Evolutionary conservation across 2,329 filamentous ascomycete genomes (phyloP).

Genomic region (Parastagonospora avenae): DNA sequence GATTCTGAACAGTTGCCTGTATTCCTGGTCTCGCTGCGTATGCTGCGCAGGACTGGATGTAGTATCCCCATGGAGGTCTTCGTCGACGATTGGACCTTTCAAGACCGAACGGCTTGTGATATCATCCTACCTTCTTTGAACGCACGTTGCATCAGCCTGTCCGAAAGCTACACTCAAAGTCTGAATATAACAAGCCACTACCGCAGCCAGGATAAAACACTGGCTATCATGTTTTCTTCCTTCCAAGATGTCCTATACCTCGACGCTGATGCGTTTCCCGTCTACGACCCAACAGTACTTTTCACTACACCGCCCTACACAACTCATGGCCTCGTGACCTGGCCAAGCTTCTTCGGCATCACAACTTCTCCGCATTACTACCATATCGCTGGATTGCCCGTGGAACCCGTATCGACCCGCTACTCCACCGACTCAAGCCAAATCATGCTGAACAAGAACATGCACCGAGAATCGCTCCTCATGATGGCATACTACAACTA

Average conservation of each 20-base stretch:
- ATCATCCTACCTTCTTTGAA: constrained; percentile 45
- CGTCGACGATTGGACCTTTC: constrained; percentile 43
- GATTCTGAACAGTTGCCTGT: constrained; percentile 56
- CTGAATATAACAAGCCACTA: constrained; percentile 16
- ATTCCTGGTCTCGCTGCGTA: constrained; percentile 57
- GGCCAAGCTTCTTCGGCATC: constrained; percentile 61
- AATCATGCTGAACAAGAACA: constrained; percentile 55
- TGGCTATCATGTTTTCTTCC: constrained; percentile 63
- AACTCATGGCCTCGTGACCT: constrained; percentile 60
- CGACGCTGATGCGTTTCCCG: constrained; percentile 62
- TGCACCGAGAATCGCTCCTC: constrained; percentile 54
- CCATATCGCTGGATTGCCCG: constrained; percentile 49
- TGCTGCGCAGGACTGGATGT: constrained; percentile 59
- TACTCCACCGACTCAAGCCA: constrained; percentile 57
- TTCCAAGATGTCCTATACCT: constrained; percentile 65
- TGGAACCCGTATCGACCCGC: constrained; percentile 32
- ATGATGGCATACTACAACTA: constrained; percentile 62
- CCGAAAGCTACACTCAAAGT: constrained; percentile 26
- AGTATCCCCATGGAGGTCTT: constrained; percentile 56
- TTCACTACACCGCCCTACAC: constrained; percentile 59
- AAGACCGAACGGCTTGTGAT: constrained; percentile 47
- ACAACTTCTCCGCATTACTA: constrained; percentile 53
- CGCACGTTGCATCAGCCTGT: constrained; percentile 46
- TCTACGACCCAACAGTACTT: constrained; percentile 52
- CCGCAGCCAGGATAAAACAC: constrained; percentile 61